These are phyloP conservation scores for Penstemon newberryi DNA, from an alignment of 257 asterid species.

Conservation along the genomic window DNA sequence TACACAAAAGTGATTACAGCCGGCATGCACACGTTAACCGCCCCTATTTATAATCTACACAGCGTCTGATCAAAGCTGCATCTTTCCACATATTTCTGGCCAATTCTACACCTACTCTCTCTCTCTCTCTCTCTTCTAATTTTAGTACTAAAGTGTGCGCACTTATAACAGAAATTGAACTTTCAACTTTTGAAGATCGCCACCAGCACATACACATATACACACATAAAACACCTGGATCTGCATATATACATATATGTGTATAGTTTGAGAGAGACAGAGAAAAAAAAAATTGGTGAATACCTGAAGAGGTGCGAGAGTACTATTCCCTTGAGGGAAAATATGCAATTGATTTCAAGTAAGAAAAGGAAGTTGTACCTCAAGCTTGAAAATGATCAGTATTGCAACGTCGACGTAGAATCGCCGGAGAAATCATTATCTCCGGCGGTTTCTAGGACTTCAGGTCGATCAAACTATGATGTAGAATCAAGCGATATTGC, in stretches of 20 bases:
- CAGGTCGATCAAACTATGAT: too few relatives aligned
- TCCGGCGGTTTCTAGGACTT: constrained; percentile 29
- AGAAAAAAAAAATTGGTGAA: constrained; percentile 24
- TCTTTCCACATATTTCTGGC: too few relatives aligned
- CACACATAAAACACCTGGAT: not conserved
- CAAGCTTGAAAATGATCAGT: constrained; percentile 25
- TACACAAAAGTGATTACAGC: not conserved
- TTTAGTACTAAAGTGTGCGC: not conserved
- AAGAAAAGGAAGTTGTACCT: constrained; percentile 56
- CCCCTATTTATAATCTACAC: not conserved
- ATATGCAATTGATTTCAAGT: constrained; percentile 37
- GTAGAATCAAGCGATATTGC: constrained; percentile 32
- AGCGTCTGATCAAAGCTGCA: not conserved
- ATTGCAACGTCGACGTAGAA: constrained; percentile 15
- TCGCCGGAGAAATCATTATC: constrained; percentile 41
- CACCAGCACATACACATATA: not conserved
- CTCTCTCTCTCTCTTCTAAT: not conserved
- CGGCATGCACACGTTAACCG: not conserved
- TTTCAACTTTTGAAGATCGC: not conserved
- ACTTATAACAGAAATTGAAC: not conserved
- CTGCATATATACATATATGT: not conserved
- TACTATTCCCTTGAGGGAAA: constrained; percentile 26
- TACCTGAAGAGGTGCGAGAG: constrained; percentile 43
- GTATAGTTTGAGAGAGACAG: not conserved
- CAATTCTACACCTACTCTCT: too few relatives aligned